Base-by-base conservation (phyloP, 2,329 filamentous ascomycete species). In the Pestalotiopsis sp. region DNA sequence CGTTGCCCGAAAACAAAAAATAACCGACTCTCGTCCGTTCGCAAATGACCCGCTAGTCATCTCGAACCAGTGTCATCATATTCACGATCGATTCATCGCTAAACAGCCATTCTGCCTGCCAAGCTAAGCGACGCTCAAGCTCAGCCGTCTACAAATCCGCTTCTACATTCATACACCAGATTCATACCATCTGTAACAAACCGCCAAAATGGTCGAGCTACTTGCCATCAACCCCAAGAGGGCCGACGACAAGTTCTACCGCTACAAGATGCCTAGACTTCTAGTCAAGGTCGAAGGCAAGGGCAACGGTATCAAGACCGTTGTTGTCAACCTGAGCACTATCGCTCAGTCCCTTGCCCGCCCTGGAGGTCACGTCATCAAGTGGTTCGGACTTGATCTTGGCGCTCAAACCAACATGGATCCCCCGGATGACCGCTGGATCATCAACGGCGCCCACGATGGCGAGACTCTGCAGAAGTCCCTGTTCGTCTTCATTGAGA, bases 221-320 rank as follows among this genome's bases (percentile, higher is more conserved):
- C 38, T 69, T 26, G 94, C 93, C 85, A 88, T 99, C 89, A 99
- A 99, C 85, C 94, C 94, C 83, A 94, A 93, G 84, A 95, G 98
- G 92, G 92, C 97, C 86, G 92, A 91, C 87, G 96, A 99, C 85
- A 92, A 92, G 84, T 99, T 98, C 90, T 99, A 99, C 86, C 96
- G 96, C 82, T 99, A 99, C 91, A 99, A 99, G 90, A 99, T 99
- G 96, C 96, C 98, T 86, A 92, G 91, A 76, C 86, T 99, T 80
- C 94, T 97, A 87, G 97, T 96, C 82, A 99, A 99, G 88, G 97
- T 99, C 77, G 96, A 99, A 85, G 96, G 96, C 84, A 99, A 99
- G 85, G 96, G 96, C 75, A 99, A 99, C 85, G 96, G 96, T 79
- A 99, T 99, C 90, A 99, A 99, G 88, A 99, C 88, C 76, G 96